A percentile compares a stretch with the other conserved stretches of the same genome.
These are phyloP conservation scores for Pulveroboletus ridleyi DNA, from an alignment of 1,284 basidiomycete species.

Conservation along the genomic window DNA sequence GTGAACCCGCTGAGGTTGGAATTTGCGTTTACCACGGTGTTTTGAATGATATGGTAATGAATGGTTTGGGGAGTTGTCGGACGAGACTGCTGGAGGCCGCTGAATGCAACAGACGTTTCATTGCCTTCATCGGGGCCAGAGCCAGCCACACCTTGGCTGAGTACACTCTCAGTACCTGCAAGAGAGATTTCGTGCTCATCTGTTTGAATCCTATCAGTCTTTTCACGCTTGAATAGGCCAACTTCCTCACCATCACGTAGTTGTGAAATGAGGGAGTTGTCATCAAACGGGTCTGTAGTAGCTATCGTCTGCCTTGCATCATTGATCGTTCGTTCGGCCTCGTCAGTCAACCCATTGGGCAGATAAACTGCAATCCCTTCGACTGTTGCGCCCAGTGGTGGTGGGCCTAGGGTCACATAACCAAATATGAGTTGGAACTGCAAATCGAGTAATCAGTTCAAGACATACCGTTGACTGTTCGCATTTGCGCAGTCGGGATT, in stretches of 20 bases:
- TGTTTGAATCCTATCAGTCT: constrained; percentile 9
- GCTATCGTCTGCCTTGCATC: constrained; percentile 12
- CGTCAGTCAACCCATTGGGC: not conserved
- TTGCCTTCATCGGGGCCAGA: no score
- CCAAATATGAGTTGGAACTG: not conserved
- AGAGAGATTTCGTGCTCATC: constrained; percentile 20
- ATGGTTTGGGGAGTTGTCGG: not conserved
- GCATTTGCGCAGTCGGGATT: constrained; percentile 12
- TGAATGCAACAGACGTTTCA: no score
- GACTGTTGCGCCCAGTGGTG: not conserved
- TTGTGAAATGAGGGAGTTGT: constrained; percentile 15
- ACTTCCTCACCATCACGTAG: constrained; percentile 18
- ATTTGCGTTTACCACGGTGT: constrained; percentile 16
- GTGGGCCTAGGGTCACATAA: not conserved
- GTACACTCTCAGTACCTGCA: constrained; percentile 6
- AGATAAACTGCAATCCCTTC: constrained; percentile 1
- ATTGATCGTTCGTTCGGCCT: constrained; percentile 8
- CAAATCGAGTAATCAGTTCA: not conserved
- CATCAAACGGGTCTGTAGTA: constrained; percentile 13
- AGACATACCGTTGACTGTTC: not conserved
- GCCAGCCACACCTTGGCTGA: constrained; percentile 4
- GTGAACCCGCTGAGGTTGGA: constrained; percentile 7
- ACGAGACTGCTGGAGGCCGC: no score
- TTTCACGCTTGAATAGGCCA: not conserved
- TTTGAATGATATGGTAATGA: not conserved